Percentiles rank a stretch among this genome's conserved stretches.
These are phyloP conservation scores for Mycena rebaudengoi DNA, from an alignment of 768 basidiomycete genomes.

Conservation along the genomic window DNA sequence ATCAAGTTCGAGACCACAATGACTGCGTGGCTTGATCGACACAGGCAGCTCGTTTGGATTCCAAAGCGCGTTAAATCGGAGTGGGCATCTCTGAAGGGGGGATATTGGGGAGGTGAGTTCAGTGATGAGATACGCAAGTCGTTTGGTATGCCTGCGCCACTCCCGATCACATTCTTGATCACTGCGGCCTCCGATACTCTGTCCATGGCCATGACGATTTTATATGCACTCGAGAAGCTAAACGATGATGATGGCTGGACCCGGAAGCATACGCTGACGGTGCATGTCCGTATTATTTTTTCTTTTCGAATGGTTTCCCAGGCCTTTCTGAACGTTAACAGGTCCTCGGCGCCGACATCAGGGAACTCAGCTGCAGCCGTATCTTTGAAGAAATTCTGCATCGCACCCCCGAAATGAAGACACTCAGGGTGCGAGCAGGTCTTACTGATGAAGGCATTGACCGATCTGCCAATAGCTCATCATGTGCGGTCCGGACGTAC, in stretches of 20 bases:
- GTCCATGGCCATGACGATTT: not conserved
- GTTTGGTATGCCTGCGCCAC: not conserved
- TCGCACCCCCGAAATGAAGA: too few relatives aligned
- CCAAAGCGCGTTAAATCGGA: not conserved
- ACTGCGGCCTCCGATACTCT: not conserved
- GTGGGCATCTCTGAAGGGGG: not conserved
- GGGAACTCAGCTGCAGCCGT: too few relatives aligned
- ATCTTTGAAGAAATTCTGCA: too few relatives aligned
- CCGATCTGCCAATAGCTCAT: too few relatives aligned
- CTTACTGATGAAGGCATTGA: too few relatives aligned
- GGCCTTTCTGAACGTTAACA: not conserved
- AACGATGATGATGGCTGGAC: not conserved
- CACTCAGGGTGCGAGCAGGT: too few relatives aligned
- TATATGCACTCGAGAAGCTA: not conserved
- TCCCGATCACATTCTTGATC: not conserved
- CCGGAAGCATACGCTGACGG: not conserved
- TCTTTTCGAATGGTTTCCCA: not conserved
- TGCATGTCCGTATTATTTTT: not conserved
- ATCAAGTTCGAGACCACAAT: slow-evolving; percentile 9
- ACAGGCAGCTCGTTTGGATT: not conserved
- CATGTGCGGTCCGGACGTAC: too few relatives aligned
- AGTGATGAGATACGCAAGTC: not conserved
- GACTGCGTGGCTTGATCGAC: not conserved
- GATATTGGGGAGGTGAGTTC: not conserved
- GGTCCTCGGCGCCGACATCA: too few relatives aligned